Percentiles rank a stretch among this genome's conserved stretches.
phyloP scores from a whole-genome alignment of 2,329 filamentous ascomycete genomes.

The Lachnellula willkommii region DNA sequence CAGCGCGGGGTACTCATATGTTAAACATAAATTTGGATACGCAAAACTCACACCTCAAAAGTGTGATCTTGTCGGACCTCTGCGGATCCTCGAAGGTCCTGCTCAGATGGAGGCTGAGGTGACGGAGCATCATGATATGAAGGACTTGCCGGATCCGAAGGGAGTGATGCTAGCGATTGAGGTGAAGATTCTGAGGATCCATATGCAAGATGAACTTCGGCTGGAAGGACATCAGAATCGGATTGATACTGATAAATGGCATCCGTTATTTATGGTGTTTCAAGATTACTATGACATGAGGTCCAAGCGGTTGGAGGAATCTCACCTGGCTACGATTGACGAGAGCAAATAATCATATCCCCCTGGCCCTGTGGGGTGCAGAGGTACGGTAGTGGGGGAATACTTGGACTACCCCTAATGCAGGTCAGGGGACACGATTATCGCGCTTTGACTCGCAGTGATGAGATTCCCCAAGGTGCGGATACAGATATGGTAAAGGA shows the following conservation, averaged over 20 bases:
- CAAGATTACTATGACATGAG: conserved; percentile 39
- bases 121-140: conserved; percentile 28
- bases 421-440: neutral
- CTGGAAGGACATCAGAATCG: conserved; percentile 36
- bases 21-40: conserved; percentile 36
- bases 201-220: conserved; percentile 32
- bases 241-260: conserved; percentile 40
- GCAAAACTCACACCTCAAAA: conserved; percentile 32
- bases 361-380: too few relatives aligned
- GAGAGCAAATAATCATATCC: neutral
- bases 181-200: conserved; percentile 34
- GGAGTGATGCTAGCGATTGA: conserved; percentile 32
- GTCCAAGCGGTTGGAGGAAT: neutral
- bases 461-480: neutral
- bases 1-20: conserved; percentile 31
- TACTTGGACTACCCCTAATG: too few relatives aligned
- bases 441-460: neutral
- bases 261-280: conserved; percentile 41
- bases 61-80: conserved; percentile 33
- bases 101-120: conserved; percentile 41
- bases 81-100: conserved; percentile 36
- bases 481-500: neutral
- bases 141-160: conserved; percentile 27
- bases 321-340: neutral
- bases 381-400: too few relatives aligned